A percentile compares a stretch with the other conserved stretches of the same genome.
phyloP scores from a whole-genome alignment of 106 monocot genomes.

The Triglochin maritima region DNA sequence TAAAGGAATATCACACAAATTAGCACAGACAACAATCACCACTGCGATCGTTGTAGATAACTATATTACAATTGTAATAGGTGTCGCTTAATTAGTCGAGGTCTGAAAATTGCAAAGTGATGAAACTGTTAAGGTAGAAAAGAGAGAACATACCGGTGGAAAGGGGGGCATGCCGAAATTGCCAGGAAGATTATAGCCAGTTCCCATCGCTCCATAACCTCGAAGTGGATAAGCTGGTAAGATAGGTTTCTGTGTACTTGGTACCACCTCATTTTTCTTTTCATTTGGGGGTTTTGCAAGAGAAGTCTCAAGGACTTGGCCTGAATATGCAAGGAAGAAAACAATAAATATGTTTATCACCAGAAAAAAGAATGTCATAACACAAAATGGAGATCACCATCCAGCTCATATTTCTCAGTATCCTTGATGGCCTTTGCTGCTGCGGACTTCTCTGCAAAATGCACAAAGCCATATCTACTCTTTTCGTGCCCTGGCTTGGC shows the following conservation, averaged over 20 bases:
- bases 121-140: too few species aligned
- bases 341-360: not conserved
- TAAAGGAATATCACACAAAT: not conserved
- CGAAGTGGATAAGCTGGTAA: conserved; percentile 35
- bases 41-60: not conserved
- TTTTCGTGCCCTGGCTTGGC: conserved; percentile 75
- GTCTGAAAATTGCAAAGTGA: too few species aligned
- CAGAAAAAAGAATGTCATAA: not conserved
- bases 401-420: conserved; percentile 80
- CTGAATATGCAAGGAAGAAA: conserved; percentile 21
- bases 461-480: conserved; percentile 83
- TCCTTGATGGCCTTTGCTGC: conserved; percentile 82
- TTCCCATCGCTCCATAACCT: conserved; percentile 38
- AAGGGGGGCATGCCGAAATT: conserved; percentile 16
- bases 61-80: not conserved
- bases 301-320: conserved; percentile 78
- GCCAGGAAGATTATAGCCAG: conserved; percentile 37
- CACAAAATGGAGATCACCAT: conserved; percentile 37
- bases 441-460: conserved; percentile 62
- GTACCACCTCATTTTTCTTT: conserved; percentile 34
- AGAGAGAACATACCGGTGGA: conserved; percentile 29
- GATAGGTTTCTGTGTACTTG: conserved; percentile 37
- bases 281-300: conserved; percentile 88
- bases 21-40: not conserved
- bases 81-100: too few species aligned